Evolutionary conservation across 1,284 basidiomycete species (phyloP).

Genomic region (Boletus sp.): DNA sequence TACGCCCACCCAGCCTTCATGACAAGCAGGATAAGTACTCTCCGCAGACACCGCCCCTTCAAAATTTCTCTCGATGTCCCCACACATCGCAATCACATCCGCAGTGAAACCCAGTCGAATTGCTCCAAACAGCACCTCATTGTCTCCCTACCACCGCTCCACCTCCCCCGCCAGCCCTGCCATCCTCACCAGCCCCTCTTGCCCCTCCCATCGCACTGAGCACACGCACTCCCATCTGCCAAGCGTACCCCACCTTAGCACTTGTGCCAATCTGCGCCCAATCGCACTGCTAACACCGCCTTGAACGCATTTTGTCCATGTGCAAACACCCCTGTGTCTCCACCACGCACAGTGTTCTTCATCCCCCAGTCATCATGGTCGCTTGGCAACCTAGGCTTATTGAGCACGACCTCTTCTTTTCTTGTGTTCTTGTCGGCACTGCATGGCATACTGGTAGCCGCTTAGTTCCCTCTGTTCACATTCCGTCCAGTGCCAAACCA

Average conservation of each 20-base stretch:
- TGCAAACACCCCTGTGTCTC: neutral
- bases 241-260: conserved; percentile 63
- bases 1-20: conserved; percentile 62
- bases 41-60: conserved; percentile 48
- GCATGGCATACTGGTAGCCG: too few relatives aligned
- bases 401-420: too few relatives aligned
- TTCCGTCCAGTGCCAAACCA: conserved; percentile 22
- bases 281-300: neutral
- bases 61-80: conserved; percentile 55
- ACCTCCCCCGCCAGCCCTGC: conserved; percentile 21
- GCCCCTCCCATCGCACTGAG: conserved; percentile 54
- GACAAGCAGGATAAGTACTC: conserved; percentile 54
- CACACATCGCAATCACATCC: conserved; percentile 57
- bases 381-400: too few relatives aligned
- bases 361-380: too few relatives aligned
- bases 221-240: conserved; percentile 58
- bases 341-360: conserved; percentile 54
- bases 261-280: conserved; percentile 49
- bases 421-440: too few relatives aligned
- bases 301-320: neutral
- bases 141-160: conserved; percentile 45
- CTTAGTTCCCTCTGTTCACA: conserved; percentile 24
- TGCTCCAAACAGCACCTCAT: conserved; percentile 59
- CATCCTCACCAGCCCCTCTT: conserved; percentile 28
- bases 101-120: conserved; percentile 58